These are phyloP conservation scores for Entamoeba invadens DNA, from an alignment of 208 protist species.

Conservation along the genomic window DNA sequence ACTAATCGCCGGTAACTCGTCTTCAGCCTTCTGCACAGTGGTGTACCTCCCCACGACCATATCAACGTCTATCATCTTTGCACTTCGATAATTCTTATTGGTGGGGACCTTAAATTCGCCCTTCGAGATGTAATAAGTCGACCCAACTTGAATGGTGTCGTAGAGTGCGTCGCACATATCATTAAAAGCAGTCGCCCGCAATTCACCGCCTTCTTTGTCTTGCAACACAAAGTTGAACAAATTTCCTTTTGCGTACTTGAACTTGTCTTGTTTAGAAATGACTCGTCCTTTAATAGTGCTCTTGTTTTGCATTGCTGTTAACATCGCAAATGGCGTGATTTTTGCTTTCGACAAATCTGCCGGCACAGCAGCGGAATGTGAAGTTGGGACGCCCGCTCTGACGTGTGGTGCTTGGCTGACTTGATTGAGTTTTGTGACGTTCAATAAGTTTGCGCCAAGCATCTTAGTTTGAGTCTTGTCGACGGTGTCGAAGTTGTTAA, in stretches of 20 bases:
- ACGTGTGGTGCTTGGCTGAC: neutral
- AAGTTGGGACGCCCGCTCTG: neutral
- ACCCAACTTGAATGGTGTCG: neutral
- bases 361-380: neutral
- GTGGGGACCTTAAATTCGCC: neutral
- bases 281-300: neutral
- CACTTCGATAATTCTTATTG: neutral
- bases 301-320: neutral
- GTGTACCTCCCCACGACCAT: neutral
- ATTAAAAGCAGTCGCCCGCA: neutral
- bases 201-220: neutral
- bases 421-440: neutral
- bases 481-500: neutral
- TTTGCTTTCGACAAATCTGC: neutral
- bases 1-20: neutral
- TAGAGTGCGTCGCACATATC: neutral
- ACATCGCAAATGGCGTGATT: neutral
- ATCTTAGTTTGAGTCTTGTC: neutral
- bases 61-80: neutral
- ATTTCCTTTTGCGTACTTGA: neutral
- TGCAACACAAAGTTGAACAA: neutral
- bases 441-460: neutral
- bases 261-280: neutral
- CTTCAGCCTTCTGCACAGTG: neutral
- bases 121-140: neutral